Evolutionary conservation across 768 basidiomycete genomes (phyloP).

Genomic region (Sarcodon aspratus): DNA sequence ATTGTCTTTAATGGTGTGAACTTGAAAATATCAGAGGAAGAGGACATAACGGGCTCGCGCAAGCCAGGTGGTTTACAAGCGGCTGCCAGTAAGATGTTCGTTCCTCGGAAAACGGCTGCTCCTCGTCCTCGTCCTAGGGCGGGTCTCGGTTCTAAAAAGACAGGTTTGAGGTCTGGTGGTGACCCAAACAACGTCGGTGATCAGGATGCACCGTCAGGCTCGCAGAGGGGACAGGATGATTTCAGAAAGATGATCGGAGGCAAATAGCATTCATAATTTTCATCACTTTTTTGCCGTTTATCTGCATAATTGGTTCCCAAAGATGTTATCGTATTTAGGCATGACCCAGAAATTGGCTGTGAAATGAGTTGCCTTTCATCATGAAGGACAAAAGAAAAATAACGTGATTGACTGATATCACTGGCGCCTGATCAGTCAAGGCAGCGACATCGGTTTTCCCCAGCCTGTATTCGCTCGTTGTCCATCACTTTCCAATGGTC

Average conservation of each 20-base stretch:
- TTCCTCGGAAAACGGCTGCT: conserved; percentile 45
- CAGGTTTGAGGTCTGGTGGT: conserved; percentile 8
- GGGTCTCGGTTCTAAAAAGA: conserved; percentile 51
- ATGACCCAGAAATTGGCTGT: no score
- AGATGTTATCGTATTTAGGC: no score
- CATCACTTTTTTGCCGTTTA: background rate
- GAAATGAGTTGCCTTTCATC: no score
- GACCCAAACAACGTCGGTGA: background rate
- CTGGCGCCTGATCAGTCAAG: no score
- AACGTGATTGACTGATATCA: no score
- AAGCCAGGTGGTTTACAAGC: conserved; percentile 7
- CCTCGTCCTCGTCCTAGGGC: conserved; percentile 65
- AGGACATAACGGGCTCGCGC: conserved; percentile 13
- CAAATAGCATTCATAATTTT: conserved; percentile 7
- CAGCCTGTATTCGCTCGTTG: background rate
- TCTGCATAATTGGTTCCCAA: background rate
- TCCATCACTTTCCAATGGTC: conserved; percentile 7
- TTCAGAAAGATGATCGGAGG: conserved; percentile 70
- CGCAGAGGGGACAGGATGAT: conserved; percentile 63
- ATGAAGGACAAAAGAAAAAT: no score
- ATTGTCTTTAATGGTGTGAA: conserved; percentile 55
- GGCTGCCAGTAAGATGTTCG: conserved; percentile 34
- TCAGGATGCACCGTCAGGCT: background rate
- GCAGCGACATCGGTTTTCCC: background rate
- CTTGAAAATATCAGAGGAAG: conserved; percentile 51